Percentiles rank a stretch among this genome's conserved stretches.
Conservation (phyloP, 2,329 filamentous ascomycete species). For the Colletotrichum sp. region DNA sequence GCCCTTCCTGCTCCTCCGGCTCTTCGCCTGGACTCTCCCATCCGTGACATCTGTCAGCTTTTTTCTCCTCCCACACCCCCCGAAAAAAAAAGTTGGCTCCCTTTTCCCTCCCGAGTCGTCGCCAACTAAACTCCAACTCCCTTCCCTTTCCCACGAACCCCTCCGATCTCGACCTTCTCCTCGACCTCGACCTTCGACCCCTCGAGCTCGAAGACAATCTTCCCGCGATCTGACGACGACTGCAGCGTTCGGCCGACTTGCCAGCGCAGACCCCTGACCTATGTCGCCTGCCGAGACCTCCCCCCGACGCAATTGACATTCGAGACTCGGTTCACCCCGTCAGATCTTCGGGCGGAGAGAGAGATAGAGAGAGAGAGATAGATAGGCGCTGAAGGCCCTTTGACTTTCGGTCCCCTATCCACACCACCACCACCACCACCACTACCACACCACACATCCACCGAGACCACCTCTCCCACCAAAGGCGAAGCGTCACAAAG, state of each 20-base stretch:
- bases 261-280: conserved; percentile 8
- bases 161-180: not conserved
- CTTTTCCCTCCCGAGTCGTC: not conserved
- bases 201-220: not conserved
- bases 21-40: not conserved
- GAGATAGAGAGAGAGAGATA: not conserved
- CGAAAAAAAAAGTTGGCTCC: conserved; percentile 3
- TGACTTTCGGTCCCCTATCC: not conserved
- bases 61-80: conserved; percentile 8
- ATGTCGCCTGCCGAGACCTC: conserved; percentile 15
- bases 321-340: not conserved
- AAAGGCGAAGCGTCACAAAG: not conserved
- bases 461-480: not conserved
- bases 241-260: not conserved
- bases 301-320: conserved; percentile 1
- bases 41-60: conserved; percentile 21
- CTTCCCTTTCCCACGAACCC: conserved; percentile 7
- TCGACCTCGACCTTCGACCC: not conserved
- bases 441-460: not conserved
- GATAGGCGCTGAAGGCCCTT: not conserved
- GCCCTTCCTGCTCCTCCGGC: not conserved
- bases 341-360: not conserved
- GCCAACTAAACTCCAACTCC: not conserved
- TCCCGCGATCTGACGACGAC: not conserved
- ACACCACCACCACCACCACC: not conserved